phyloP scores from a whole-genome alignment of 2,329 filamentous ascomycete species.

The Alternaria brassicicola region DNA sequence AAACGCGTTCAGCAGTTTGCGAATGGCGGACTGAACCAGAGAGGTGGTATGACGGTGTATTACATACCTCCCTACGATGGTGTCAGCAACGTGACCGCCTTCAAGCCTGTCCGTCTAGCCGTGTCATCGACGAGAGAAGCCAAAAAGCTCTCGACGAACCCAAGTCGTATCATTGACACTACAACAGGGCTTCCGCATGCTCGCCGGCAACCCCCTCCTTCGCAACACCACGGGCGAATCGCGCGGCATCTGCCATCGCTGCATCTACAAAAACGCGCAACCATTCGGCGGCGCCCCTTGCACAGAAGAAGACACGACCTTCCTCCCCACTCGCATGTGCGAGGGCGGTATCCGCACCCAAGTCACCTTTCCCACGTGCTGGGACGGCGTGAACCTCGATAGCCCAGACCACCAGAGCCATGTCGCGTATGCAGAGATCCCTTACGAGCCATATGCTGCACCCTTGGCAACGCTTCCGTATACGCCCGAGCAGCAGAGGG shows the following conservation, averaged over 20 bases:
- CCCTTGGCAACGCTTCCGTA: conserved; percentile 26
- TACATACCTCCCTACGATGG: conserved; percentile 42
- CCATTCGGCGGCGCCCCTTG: conserved; percentile 48
- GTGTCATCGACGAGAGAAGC: background rate
- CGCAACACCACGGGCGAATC: conserved; percentile 39
- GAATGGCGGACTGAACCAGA: conserved; percentile 31
- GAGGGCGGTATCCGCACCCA: conserved; percentile 53
- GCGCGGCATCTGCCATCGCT: conserved; percentile 41
- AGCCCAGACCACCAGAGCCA: conserved; percentile 63
- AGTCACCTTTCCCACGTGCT: conserved; percentile 58
- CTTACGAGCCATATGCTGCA: conserved; percentile 35
- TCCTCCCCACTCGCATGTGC: conserved; percentile 48
- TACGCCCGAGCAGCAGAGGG: conserved; percentile 34
- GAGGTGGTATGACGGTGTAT: conserved; percentile 41
- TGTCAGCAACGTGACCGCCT: conserved; percentile 34
- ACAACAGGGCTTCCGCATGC: conserved; percentile 54
- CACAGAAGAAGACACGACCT: conserved; percentile 47
- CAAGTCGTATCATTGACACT: background rate
- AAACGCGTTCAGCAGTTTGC: conserved; percentile 38
- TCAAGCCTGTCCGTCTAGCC: conserved; percentile 30
- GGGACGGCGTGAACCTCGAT: conserved; percentile 59
- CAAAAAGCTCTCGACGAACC: background rate
- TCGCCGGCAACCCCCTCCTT: conserved; percentile 50
- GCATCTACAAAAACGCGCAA: conserved; percentile 37
- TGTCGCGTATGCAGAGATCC: conserved; percentile 49